A percentile compares a stretch with the other conserved stretches of the same genome.
Conservation (phyloP, 148 eudicot species). For the Nepenthes gracilis region DNA sequence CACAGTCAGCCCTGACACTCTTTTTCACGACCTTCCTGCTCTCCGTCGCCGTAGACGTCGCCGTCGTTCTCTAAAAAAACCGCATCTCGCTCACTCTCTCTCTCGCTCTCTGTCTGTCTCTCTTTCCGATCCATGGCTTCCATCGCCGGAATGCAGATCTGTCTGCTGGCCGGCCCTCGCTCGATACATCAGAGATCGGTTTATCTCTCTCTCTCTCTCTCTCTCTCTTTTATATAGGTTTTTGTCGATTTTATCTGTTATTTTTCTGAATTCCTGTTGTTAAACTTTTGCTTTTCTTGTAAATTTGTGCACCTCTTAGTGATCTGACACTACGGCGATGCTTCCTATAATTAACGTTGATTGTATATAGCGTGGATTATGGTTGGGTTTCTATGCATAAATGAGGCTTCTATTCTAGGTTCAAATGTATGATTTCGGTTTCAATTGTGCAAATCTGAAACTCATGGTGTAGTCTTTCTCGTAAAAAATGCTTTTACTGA, state of each 20-base stretch:
- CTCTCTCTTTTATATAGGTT: neutral
- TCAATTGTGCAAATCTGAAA: no score
- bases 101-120: neutral
- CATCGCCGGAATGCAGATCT: slow-evolving; percentile 19
- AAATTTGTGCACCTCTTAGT: no score
- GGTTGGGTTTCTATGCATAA: no score
- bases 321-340: no score
- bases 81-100: neutral
- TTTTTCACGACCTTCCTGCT: slow-evolving; percentile 23
- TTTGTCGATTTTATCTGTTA: neutral
- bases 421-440: no score
- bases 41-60: slow-evolving; percentile 17
- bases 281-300: neutral
- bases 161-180: slow-evolving; percentile 7
- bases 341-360: no score
- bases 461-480: no score
- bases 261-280: neutral
- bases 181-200: slow-evolving; percentile 13
- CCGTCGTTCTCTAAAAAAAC: neutral
- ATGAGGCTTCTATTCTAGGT: no score
- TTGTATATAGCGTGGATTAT: no score
- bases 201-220: slow-evolving; percentile 5
- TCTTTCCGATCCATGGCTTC: slow-evolving; percentile 26
- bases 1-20: no score
- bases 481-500: no score